Evolutionary conservation across 306 rosid genomes (phyloP), one percentile per base, ranked within the genome.

Genomic region (Biancaea sappan): DNA sequence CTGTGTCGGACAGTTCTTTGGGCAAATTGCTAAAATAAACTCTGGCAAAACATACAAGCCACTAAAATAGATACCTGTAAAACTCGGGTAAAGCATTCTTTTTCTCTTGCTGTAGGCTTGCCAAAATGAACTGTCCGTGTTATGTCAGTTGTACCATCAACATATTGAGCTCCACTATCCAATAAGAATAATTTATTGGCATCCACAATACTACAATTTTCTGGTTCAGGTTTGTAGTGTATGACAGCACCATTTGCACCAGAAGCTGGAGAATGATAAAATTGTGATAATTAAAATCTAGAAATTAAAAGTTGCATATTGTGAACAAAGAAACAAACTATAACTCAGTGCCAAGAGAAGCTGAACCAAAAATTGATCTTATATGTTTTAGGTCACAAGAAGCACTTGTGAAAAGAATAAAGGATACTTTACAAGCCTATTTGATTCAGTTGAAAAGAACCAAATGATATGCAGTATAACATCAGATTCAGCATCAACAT

Each of bases 121-220:
- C 95, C 95, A 84, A 94, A 94, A 94, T 94, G 98, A 65, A 92
- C 97, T 3, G 98, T 94, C 60, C 98, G 84, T 11, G 98, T 94
- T 81, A 92, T 80, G 81, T 94, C 98, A 56, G 98, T 91, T 78
- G 98, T 94, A 48, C 98, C 98, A 73, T 94, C 98, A 74, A 94
- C 85, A 77, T 85, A 94, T 76, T 94, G 98, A 77, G 93, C 98
- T 66, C 98, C 98, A 82, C 97, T 94, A 81, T 94, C 98, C 88
- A 94, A 86, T 68, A 94, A 86, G 73, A 94, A 91, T 60, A 88
- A 84, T 84, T 91, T 91, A 80, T 77, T 83, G 69, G 87, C 84
- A 84, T 87, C 90, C 82, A 94, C 88, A 84, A 82, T 56, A 71
- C 93, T 83, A 69, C 98, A 94, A 79, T 85, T 88, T 78, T 74